A percentile compares a stretch with the other conserved stretches of the same genome.
phyloP scores from a whole-genome alignment of 306 rosid genomes.

The Quercus bicolor region DNA sequence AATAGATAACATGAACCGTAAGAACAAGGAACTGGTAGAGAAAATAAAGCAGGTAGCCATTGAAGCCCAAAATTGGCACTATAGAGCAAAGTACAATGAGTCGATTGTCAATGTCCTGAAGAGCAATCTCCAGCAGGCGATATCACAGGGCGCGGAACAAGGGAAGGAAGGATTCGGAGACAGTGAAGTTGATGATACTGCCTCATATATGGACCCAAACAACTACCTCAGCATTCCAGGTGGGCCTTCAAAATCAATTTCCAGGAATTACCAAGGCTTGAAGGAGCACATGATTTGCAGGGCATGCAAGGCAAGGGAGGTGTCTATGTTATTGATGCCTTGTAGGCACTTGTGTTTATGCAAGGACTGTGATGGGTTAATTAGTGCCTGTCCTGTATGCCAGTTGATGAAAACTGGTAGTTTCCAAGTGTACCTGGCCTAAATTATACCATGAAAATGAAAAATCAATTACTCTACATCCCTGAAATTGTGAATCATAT shows the following conservation, averaged over 20 bases:
- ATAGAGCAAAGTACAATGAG: slow-evolving; percentile 79
- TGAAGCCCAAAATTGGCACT: slow-evolving; percentile 88
- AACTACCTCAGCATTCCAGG: slow-evolving; percentile 47
- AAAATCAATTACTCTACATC: slow-evolving; percentile 15
- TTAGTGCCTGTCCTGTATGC: slow-evolving; percentile 75
- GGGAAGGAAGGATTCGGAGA: slow-evolving; percentile 97
- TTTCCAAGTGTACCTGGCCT: slow-evolving; percentile 67
- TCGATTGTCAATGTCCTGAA: slow-evolving; percentile 70
- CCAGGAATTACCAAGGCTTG: slow-evolving; percentile 34
- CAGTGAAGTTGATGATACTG: slow-evolving; percentile 78
- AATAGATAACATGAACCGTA: slow-evolving; percentile 69
- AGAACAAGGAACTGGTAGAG: slow-evolving; percentile 73
- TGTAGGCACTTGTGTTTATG: slow-evolving; percentile 91
- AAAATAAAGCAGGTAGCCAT: slow-evolving; percentile 71
- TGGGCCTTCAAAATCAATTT: slow-evolving; percentile 20
- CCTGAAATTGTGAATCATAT: slow-evolving; percentile 19
- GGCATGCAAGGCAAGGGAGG: slow-evolving; percentile 75
- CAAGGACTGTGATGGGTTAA: slow-evolving; percentile 70
- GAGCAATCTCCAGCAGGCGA: slow-evolving; percentile 81
- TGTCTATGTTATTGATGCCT: slow-evolving; percentile 80
- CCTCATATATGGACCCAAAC: slow-evolving; percentile 58
- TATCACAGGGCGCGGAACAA: slow-evolving; percentile 79
- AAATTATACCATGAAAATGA: slow-evolving; percentile 25
- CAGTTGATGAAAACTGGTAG: slow-evolving; percentile 67
- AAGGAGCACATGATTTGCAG: slow-evolving; percentile 52